phyloP scores from a whole-genome alignment of 2,329 filamentous ascomycete genomes.

The Phyllosticta capitalensis region DNA sequence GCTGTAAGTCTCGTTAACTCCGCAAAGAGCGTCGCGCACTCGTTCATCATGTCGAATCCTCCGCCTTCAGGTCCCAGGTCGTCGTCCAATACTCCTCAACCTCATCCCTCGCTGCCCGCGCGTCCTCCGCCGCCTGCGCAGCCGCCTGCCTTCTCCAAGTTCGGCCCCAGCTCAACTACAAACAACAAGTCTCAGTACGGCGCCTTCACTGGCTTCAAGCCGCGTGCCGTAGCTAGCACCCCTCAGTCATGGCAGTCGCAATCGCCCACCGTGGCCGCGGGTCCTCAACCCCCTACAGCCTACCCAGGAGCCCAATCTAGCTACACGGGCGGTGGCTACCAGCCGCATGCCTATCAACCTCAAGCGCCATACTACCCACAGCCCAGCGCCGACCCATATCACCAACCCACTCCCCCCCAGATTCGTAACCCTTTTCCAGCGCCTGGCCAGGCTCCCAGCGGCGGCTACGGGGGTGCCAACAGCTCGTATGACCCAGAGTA shows the following conservation, averaged over 20 bases:
- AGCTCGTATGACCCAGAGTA: conserved; percentile 60
- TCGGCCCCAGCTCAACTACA: conserved; percentile 35
- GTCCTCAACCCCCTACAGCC: conserved; percentile 21
- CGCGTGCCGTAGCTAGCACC: conserved; percentile 46
- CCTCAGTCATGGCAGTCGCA: conserved; percentile 27
- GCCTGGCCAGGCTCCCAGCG: conserved; percentile 38
- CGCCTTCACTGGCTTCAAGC: conserved; percentile 49
- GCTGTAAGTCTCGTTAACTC: conserved; percentile 12
- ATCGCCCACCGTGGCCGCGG: conserved; percentile 22
- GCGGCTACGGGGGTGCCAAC: conserved; percentile 26
- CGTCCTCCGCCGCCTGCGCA: conserved; percentile 57
- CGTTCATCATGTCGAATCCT: conserved; percentile 68
- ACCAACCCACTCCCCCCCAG: conserved; percentile 46
- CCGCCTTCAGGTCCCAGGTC: conserved; percentile 59
- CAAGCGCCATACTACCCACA: conserved; percentile 38
- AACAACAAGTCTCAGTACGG: conserved; percentile 33
- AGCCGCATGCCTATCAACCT: conserved; percentile 30
- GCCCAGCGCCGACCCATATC: conserved; percentile 35
- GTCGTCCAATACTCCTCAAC: conserved; percentile 25
- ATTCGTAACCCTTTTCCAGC: conserved; percentile 75
- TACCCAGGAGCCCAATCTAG: conserved; percentile 31
- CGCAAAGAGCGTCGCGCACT: conserved; percentile 7
- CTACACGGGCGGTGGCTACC: conserved; percentile 33
- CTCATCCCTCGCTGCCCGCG: conserved; percentile 60
- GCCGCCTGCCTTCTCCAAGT: conserved; percentile 30